A percentile compares a stretch with the other conserved stretches of the same genome.
Evolutionary conservation across 305 asterid species (phyloP).

Genomic region (Plantago coronopus): DNA sequence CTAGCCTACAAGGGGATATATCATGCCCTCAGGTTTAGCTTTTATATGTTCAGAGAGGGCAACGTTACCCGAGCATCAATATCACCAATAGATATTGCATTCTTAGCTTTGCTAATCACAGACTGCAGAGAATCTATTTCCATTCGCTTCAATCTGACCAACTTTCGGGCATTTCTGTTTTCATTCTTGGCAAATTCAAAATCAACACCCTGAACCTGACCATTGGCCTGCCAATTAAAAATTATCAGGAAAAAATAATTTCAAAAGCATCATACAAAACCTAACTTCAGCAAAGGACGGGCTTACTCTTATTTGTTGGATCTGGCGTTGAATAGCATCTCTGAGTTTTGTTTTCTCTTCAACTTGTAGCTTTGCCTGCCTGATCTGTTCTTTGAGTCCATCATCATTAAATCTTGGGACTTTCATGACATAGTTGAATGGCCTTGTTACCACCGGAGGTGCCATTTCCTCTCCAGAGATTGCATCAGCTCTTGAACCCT

Average conservation of each 20-base stretch:
- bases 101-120: conserved; percentile 77
- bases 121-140: conserved; percentile 78
- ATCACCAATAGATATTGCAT: conserved; percentile 78
- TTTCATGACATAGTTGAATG: conserved; percentile 61
- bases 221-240: conserved; percentile 39
- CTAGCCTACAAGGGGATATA: conserved; percentile 11
- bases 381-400: conserved; percentile 57
- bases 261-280: conserved; percentile 15
- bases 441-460: conserved; percentile 32
- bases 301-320: conserved; percentile 67
- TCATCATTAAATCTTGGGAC: conserved; percentile 73
- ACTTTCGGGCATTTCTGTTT: conserved; percentile 53
- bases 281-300: conserved; percentile 8
- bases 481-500: conserved; percentile 31
- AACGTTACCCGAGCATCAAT: conserved; percentile 65
- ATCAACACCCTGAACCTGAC: conserved; percentile 54
- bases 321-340: conserved; percentile 61
- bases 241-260: conserved; percentile 10
- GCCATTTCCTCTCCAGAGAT: conserved; percentile 33
- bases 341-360: conserved; percentile 77
- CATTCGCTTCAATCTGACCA: conserved; percentile 65
- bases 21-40: conserved; percentile 9
- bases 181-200: conserved; percentile 61
- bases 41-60: conserved; percentile 5
- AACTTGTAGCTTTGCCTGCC: conserved; percentile 55